phyloP scores from a whole-genome alignment of 768 basidiomycete genomes.

The Mycena galopus region DNA sequence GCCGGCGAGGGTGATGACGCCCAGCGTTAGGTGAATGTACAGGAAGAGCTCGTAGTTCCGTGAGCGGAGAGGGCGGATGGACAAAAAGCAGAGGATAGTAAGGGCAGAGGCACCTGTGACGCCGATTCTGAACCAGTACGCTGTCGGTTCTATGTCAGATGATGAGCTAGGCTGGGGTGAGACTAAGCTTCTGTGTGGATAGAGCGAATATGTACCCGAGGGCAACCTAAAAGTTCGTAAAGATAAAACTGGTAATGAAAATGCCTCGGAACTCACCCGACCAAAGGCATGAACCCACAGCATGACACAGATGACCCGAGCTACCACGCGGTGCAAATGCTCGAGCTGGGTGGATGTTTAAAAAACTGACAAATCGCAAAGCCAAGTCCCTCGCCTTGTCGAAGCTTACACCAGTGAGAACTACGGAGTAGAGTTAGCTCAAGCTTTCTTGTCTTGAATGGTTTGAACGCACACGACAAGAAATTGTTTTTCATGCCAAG shows the following conservation, averaged over 20 bases:
- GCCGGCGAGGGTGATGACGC: conserved; percentile 46
- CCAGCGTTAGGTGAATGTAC: conserved; percentile 49
- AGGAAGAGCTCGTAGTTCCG: conserved; percentile 56
- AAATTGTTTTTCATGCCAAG: conserved; percentile 66
- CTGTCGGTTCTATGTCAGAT: background rate
- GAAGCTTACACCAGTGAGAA: conserved; percentile 54
- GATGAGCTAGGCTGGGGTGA: background rate
- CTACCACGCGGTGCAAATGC: conserved; percentile 52
- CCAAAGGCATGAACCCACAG: conserved; percentile 53
- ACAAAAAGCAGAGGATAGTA: conserved; percentile 48
- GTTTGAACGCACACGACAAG: conserved; percentile 50
- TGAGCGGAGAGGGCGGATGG: conserved; percentile 52
- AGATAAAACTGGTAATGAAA: background rate
- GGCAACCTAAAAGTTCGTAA: background rate
- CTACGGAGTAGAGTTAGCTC: conserved; percentile 35
- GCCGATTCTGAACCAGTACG: conserved; percentile 30
- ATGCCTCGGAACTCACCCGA: conserved; percentile 35
- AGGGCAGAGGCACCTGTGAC: conserved; percentile 45
- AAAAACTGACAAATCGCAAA: no score
- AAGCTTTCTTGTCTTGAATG: no score
- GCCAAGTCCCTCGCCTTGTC: conserved; percentile 31
- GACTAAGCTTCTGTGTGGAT: background rate
- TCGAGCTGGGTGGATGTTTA: conserved; percentile 43
- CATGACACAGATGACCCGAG: conserved; percentile 53
- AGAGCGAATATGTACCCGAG: background rate